phyloP scores from a whole-genome alignment of 169 alveolate species.

The Babesia sp. region DNA sequence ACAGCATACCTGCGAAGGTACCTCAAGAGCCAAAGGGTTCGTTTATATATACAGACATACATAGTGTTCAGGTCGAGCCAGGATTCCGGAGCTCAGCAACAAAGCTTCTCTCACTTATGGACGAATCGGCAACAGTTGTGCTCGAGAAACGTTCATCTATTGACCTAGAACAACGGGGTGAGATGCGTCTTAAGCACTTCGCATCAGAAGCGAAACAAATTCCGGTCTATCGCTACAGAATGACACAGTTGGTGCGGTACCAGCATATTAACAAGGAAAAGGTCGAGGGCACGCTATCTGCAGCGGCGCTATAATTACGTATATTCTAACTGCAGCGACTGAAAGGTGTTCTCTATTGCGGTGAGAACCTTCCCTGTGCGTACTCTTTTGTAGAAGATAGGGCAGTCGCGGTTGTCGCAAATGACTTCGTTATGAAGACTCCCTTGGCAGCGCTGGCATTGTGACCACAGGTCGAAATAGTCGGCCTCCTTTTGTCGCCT shows the following conservation, averaged over 20 bases:
- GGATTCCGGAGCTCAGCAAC: constrained; percentile 19
- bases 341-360: constrained; percentile 72
- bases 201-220: constrained; percentile 16
- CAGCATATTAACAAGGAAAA: constrained; percentile 60
- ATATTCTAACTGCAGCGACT: constrained; percentile 61
- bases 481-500: constrained; percentile 86
- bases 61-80: constrained; percentile 14
- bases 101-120: constrained; percentile 32
- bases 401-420: constrained; percentile 97
- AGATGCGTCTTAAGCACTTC: constrained; percentile 25
- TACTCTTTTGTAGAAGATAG: constrained; percentile 95
- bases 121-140: constrained; percentile 34
- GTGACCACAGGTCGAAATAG: constrained; percentile 94
- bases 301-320: constrained; percentile 17
- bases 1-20: constrained; percentile 16
- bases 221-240: constrained; percentile 40
- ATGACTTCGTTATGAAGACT: constrained; percentile 92
- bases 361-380: constrained; percentile 89
- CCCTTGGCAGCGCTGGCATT: constrained; percentile 97
- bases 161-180: constrained; percentile 5
- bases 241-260: constrained; percentile 17
- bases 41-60: background rate
- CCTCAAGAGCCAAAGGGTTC: constrained; percentile 25
- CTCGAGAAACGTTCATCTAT: constrained; percentile 23
- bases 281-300: constrained; percentile 34